These are phyloP conservation scores for Taphrina deformans DNA, from an alignment of 1,139 yeast species.

Conservation along the genomic window DNA sequence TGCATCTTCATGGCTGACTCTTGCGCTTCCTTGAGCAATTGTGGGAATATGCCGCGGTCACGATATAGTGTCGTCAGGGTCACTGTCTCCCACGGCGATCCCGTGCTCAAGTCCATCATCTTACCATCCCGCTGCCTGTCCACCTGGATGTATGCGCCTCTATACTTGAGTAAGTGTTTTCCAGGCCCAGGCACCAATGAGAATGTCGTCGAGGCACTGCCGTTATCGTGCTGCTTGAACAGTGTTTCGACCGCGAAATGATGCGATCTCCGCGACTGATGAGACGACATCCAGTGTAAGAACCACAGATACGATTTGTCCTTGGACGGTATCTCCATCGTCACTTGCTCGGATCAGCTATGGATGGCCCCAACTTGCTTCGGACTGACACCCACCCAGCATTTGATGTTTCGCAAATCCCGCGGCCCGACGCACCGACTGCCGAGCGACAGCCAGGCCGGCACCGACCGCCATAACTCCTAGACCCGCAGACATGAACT, in stretches of 20 bases:
- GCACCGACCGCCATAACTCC: slow-evolving; percentile 94
- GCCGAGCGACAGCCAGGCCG: slow-evolving; percentile 73
- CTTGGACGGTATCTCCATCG: slow-evolving; percentile 87
- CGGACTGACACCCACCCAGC: slow-evolving; percentile 51
- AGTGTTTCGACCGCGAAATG: slow-evolving; percentile 89
- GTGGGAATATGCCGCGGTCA: slow-evolving; percentile 69
- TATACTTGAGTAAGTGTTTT: slow-evolving; percentile 78
- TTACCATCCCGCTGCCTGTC: slow-evolving; percentile 88
- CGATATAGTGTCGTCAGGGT: slow-evolving; percentile 84
- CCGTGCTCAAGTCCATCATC: slow-evolving; percentile 82
- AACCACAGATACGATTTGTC: slow-evolving; percentile 96
- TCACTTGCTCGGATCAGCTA: slow-evolving; percentile 47
- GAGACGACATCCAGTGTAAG: slow-evolving; percentile 87
- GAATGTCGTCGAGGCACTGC: slow-evolving; percentile 82
- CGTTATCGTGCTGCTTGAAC: slow-evolving; percentile 87
- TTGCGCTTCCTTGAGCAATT: slow-evolving; percentile 83
- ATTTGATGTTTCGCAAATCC: slow-evolving; percentile 74
- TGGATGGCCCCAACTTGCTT: background rate
- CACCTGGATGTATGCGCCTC: slow-evolving; percentile 85
- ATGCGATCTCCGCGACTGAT: slow-evolving; percentile 50
- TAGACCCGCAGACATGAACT: slow-evolving; percentile 27
- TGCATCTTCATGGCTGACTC: slow-evolving; percentile 74
- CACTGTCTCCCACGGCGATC: slow-evolving; percentile 94
- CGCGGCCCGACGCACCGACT: slow-evolving; percentile 64
- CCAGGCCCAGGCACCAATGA: slow-evolving; percentile 98